Conservation (phyloP, 176 grass and related monocot genomes). For the Thinopyrum elongatum region DNA sequence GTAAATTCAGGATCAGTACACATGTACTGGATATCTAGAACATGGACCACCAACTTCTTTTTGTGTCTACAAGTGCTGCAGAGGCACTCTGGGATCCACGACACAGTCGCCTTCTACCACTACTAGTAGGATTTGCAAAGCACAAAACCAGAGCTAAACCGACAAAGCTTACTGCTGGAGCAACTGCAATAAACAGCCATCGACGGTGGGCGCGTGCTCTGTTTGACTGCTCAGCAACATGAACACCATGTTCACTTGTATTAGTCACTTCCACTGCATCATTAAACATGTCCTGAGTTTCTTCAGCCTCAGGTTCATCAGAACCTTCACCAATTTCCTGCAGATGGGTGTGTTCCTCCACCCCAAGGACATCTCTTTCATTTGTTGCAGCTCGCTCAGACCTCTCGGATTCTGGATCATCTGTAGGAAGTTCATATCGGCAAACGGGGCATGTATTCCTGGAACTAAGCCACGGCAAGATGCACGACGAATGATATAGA, state of each 20-base stretch:
- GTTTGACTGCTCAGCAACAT: conserved; percentile 38
- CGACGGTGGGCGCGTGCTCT: conserved; percentile 18
- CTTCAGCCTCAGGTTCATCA: conserved; percentile 45
- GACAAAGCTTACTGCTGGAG: conserved; percentile 68
- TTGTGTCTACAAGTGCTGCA: conserved; percentile 35
- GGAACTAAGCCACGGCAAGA: conserved; percentile 72
- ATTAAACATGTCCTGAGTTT: conserved; percentile 5
- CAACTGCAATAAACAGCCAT: conserved; percentile 65
- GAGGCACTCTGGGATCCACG: conserved; percentile 30
- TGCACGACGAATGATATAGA: conserved; percentile 78
- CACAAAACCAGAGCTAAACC: conserved; percentile 81
- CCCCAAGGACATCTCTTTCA: conserved; percentile 18
- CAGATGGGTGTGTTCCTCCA: background rate
- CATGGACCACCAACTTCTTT: conserved; percentile 88
- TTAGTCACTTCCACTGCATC: conserved; percentile 23
- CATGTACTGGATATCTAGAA: conserved; percentile 41
- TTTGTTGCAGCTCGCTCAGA: conserved; percentile 38
- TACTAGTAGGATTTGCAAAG: conserved; percentile 53
- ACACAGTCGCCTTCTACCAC: conserved; percentile 35
- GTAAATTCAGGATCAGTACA: background rate
- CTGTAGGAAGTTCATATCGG: conserved; percentile 73
- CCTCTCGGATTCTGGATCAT: conserved; percentile 72
- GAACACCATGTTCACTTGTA: conserved; percentile 20
- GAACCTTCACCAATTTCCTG: conserved; percentile 26
- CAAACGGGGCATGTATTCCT: conserved; percentile 96